Evolutionary conservation across 2,329 filamentous ascomycete species (phyloP).

Genomic region (Phoma sp.): DNA sequence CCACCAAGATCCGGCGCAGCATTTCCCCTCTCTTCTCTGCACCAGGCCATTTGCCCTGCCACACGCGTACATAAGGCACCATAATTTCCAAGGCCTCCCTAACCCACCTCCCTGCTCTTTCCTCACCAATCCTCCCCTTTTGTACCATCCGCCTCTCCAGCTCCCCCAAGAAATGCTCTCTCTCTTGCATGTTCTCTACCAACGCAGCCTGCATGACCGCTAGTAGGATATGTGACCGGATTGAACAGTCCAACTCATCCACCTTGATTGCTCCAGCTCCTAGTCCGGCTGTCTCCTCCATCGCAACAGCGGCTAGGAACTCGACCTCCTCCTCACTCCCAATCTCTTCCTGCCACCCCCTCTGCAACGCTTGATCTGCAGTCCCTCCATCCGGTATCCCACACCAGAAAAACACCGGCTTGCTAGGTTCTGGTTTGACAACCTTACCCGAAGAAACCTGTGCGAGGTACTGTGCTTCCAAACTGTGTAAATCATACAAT

Average conservation of each 20-base stretch:
- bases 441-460: slow-evolving; percentile 14
- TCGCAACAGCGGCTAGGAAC: slow-evolving; percentile 20
- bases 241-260: slow-evolving; percentile 20
- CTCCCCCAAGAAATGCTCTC: slow-evolving; percentile 18
- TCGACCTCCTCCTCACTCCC: slow-evolving; percentile 20
- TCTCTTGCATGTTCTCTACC: slow-evolving; percentile 21
- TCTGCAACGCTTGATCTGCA: slow-evolving; percentile 14
- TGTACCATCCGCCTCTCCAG: slow-evolving; percentile 18
- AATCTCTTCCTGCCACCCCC: slow-evolving; percentile 20
- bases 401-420: slow-evolving; percentile 18
- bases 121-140: slow-evolving; percentile 18
- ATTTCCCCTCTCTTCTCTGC: slow-evolving; percentile 16
- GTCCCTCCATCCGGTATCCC: slow-evolving; percentile 20
- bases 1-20: slow-evolving; percentile 20
- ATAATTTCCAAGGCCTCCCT: slow-evolving; percentile 16
- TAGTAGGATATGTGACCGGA: slow-evolving; percentile 21
- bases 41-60: slow-evolving; percentile 13
- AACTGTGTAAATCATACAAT: slow-evolving; percentile 19
- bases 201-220: slow-evolving; percentile 19
- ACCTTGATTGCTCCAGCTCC: slow-evolving; percentile 20
- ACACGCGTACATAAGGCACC: slow-evolving; percentile 16
- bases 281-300: slow-evolving; percentile 18
- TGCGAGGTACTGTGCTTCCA: slow-evolving; percentile 18
- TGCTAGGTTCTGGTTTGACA: slow-evolving; percentile 17
- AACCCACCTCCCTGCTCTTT: slow-evolving; percentile 17